Base-by-base conservation (phyloP, 495 filamentous ascomycete genomes). In the Podospora comata region DNA sequence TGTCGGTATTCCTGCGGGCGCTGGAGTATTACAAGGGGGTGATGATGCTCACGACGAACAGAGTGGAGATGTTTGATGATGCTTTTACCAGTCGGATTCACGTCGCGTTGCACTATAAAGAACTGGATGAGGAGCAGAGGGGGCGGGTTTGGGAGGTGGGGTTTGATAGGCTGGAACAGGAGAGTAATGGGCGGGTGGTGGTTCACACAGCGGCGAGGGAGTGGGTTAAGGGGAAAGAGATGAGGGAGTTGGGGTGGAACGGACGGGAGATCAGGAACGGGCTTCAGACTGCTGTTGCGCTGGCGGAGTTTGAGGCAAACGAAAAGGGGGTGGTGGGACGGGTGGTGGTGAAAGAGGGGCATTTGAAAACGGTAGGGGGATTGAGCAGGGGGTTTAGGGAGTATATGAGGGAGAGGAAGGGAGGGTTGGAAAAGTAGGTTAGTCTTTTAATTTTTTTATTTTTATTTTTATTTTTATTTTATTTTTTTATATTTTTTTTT, bases 1-100 rank as follows among this genome's bases (percentile, higher is more conserved):
- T 94, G 20, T 89, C 87, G 66, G 88, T 94, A 60, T 82, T 82
- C 70, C 67, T 81, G 15, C 73, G 79, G 27, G 79, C 77, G 0
- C 73, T 82, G 60, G 80, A 82, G 70, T 80, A 80, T 68, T 82
- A 80, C 74, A 69, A 73, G 18, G 79, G 80, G 34, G 74, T 80
- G 27, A 65, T 82, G 26, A 78, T 82, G 70, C 68, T 82, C 59
- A 81, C 80, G 20, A 82, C 79, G 28, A 82, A 82, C 75, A 72
- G 79, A 11, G 79, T 82, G 39, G 76, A 76, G 56, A 74, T 76
- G 27, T 80, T 82, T 63, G 80, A 82, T 68, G 70, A 69, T 7
- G 80, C 80, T 54, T 81, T 82, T 68, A 80, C 76, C 1, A 76
- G 71, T 55, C 74, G 79, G 16, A 82, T 82, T 65, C 79, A 81